These are phyloP conservation scores for Aspergillus novoparasiticus DNA, from an alignment of 2,329 filamentous ascomycete species.

Conservation along the genomic window DNA sequence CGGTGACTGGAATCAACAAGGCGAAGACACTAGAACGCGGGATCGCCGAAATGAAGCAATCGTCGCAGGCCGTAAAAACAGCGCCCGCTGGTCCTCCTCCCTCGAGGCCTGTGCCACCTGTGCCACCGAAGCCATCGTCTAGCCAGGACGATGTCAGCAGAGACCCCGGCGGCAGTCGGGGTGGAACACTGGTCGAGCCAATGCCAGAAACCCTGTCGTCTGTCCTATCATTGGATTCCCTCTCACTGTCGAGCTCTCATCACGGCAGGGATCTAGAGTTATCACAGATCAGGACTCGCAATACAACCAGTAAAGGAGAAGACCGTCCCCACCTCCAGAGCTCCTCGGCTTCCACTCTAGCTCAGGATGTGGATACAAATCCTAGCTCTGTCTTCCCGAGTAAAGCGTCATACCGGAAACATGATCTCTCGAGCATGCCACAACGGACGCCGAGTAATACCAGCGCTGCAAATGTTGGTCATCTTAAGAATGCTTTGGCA, in stretches of 20 bases:
- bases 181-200: constrained; percentile 23
- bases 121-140: constrained; percentile 31
- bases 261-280: neutral
- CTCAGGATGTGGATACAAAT: neutral
- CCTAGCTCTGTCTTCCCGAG: neutral
- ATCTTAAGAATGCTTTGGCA: constrained; percentile 44
- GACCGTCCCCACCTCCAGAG: neutral
- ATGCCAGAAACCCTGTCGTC: constrained; percentile 28
- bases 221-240: constrained; percentile 29
- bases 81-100: constrained; percentile 3
- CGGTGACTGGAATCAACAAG: constrained; percentile 30
- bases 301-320: neutral
- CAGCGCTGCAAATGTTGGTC: constrained; percentile 9
- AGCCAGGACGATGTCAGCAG: constrained; percentile 15
- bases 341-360: constrained; percentile 5
- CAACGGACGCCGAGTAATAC: constrained; percentile 14
- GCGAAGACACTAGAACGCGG: constrained; percentile 24
- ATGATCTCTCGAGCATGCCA: neutral
- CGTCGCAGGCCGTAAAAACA: neutral
- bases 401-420: neutral
- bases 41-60: constrained; percentile 6
- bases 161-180: neutral
- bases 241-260: constrained; percentile 16
- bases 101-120: constrained; percentile 16
- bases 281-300: neutral